Evolutionary conservation across 192 early-diverging fungal species (phyloP).

Genomic region (Backusella mclennaniae): DNA sequence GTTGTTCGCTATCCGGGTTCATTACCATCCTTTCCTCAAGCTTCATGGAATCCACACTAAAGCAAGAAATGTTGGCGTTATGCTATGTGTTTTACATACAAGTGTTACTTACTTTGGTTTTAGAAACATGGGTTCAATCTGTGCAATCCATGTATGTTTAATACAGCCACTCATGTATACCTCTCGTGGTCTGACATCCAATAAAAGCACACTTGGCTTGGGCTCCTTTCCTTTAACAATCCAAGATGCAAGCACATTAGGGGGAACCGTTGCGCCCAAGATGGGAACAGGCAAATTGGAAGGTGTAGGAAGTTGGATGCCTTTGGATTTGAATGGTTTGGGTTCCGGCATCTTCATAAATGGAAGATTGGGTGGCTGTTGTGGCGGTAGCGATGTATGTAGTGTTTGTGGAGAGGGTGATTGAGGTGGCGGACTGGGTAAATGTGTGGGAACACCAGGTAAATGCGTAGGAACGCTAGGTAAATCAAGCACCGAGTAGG

Average conservation of each 20-base stretch:
- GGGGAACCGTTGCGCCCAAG: slow-evolving; percentile 32
- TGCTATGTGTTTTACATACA: too few species aligned
- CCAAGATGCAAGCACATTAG: slow-evolving; percentile 37
- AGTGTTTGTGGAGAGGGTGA: neutral
- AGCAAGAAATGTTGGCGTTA: too few species aligned
- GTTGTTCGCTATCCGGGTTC: slow-evolving; percentile 55
- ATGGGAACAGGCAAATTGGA: slow-evolving; percentile 27
- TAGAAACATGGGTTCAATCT: slow-evolving; percentile 71
- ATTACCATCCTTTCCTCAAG: slow-evolving; percentile 59
- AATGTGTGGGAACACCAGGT: neutral
- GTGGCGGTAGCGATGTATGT: neutral
- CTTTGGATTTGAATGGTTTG: neutral
- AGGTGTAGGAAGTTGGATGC: slow-evolving; percentile 13
- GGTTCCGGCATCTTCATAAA: slow-evolving; percentile 11
- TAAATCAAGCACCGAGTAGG: neutral
- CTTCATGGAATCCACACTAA: slow-evolving; percentile 46
- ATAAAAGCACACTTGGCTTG: slow-evolving; percentile 52
- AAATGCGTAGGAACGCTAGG: slow-evolving; percentile 14
- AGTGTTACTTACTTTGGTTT: slow-evolving; percentile 47
- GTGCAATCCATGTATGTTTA: slow-evolving; percentile 61
- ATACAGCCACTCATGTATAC: slow-evolving; percentile 68
- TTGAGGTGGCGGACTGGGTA: neutral
- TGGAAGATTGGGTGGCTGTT: neutral
- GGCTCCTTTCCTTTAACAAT: slow-evolving; percentile 34
- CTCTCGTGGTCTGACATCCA: slow-evolving; percentile 77